Conservation (phyloP, 768 basidiomycete genomes). For the Calocybe gangraenosa region DNA sequence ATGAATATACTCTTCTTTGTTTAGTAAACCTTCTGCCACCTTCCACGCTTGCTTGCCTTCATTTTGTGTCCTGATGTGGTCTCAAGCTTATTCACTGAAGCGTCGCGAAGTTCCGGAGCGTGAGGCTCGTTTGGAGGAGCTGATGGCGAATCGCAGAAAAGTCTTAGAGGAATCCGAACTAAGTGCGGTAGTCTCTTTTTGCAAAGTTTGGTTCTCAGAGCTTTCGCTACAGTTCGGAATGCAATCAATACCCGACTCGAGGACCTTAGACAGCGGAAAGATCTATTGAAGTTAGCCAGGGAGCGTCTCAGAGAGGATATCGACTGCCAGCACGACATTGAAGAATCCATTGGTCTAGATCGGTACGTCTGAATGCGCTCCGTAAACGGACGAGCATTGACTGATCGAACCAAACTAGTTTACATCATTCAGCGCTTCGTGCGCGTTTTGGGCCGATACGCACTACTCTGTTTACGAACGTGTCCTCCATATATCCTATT, state of each 20-base stretch:
- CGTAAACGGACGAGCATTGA: constrained; percentile 11
- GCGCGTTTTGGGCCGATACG: constrained; percentile 49
- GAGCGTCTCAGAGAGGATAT: constrained; percentile 31
- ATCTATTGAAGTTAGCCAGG: constrained; percentile 39
- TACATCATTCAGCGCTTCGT: constrained; percentile 41
- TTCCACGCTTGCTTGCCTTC: constrained; percentile 8
- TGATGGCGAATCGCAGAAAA: constrained; percentile 37
- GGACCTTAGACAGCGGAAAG: constrained; percentile 41
- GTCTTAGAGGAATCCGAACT: constrained; percentile 40
- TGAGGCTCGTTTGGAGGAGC: constrained; percentile 47
- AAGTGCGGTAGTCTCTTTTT: constrained; percentile 33
- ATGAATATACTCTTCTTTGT: constrained; percentile 19
- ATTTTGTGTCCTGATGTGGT: constrained; percentile 10
- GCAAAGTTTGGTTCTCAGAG: constrained; percentile 5
- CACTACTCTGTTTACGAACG: constrained; percentile 61
- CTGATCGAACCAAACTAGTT: constrained; percentile 32
- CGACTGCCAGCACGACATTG: constrained; percentile 19
- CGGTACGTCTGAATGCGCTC: constrained; percentile 23
- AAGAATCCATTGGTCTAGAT: constrained; percentile 32
- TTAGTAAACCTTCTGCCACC: constrained; percentile 1
- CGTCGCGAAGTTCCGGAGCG: constrained; percentile 67
- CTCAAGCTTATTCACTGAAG: constrained; percentile 38
- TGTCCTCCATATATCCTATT: constrained; percentile 85
- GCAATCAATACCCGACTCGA: constrained; percentile 27
- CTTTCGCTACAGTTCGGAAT: constrained; percentile 22